Evolutionary conservation across 2,329 filamentous ascomycete genomes (phyloP).

Genomic region (Aspergillus thermomutatus): DNA sequence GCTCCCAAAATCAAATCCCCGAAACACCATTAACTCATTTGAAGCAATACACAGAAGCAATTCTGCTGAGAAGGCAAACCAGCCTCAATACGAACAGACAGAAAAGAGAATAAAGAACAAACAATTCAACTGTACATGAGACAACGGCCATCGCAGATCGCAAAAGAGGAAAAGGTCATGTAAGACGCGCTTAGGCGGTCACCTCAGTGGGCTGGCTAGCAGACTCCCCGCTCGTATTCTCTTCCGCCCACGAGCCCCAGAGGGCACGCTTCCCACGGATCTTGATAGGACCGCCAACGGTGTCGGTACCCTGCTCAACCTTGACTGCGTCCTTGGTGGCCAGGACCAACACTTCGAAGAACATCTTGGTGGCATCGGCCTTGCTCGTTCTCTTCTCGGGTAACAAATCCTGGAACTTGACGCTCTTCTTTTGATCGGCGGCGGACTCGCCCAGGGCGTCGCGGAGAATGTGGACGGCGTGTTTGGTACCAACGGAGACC

Average conservation of each 20-base stretch:
- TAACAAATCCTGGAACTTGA: constrained; percentile 87
- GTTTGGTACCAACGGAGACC: constrained; percentile 86
- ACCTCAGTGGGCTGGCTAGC: constrained; percentile 32
- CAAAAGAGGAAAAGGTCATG: constrained; percentile 1
- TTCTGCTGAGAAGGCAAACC: background rate
- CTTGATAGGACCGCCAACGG: constrained; percentile 74
- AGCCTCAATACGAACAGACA: background rate
- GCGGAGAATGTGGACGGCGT: constrained; percentile 90
- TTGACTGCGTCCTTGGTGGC: constrained; percentile 98
- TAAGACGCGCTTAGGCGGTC: constrained; percentile 9
- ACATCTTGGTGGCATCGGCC: constrained; percentile 97
- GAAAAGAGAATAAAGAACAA: background rate
- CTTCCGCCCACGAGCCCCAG: constrained; percentile 95
- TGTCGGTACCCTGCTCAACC: constrained; percentile 75
- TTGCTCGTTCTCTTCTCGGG: constrained; percentile 77
- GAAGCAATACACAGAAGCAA: constrained; percentile 4
- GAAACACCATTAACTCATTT: constrained; percentile 10
- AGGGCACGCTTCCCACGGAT: constrained; percentile 91
- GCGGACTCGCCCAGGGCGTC: constrained; percentile 70
- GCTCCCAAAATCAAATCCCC: constrained; percentile 1
- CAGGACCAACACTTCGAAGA: constrained; percentile 93
- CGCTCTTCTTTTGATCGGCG: constrained; percentile 72
- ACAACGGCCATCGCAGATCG: background rate
- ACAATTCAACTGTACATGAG: background rate
- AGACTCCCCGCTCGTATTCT: constrained; percentile 48